Evolutionary conservation across 345 rosid genomes (phyloP), one percentile per base, ranked within the genome.

Genomic region (Trapa bicornis): DNA sequence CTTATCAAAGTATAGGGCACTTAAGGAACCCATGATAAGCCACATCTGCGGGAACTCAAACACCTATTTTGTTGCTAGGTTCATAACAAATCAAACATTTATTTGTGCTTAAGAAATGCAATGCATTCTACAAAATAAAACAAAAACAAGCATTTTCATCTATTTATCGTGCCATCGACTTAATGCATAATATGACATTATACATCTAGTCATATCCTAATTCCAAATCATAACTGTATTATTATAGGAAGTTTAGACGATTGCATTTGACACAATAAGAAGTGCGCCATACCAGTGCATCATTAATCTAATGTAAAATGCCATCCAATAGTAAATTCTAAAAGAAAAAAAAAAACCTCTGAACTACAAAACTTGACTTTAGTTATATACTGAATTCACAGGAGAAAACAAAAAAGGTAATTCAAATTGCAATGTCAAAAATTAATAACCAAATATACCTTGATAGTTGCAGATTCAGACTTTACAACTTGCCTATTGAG

Each of bases 381-480:
- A 22, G 22, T 10, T 3, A 50, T 16, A 50, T 13, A 50, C 54
- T 50, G 54, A 50, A 50, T 11, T 14, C 12, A 14, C 54, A 50
- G 5, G 54, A 13, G 54, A 22, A 50, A 50, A 50, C 8, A 14
- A 22, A 50, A 10, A 50, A 13, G 54, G 22, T 54, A 22, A 10
- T n/a, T n/a, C 0, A 1, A 5, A 53, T 16, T 12, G 1, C 1
- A 6, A n/a, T 39, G 29, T 43, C 7, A 17, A 37, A 2, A 72
- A 35, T 17, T 33, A 3, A 58, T 45, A 3, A 17, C 10, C 53
- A 61, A 16, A 56, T 16, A 4, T 80, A 93, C 98, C 94, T 82
- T 88, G 64, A 93, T 84, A 50, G 97, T 83, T 65, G 98, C 98
- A 65, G 94, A 85, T 72, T 93, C 98, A 13, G 97, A 90, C 82